Conservation (phyloP, 1,139 yeast genomes). For the Geotrichum europaeum region DNA sequence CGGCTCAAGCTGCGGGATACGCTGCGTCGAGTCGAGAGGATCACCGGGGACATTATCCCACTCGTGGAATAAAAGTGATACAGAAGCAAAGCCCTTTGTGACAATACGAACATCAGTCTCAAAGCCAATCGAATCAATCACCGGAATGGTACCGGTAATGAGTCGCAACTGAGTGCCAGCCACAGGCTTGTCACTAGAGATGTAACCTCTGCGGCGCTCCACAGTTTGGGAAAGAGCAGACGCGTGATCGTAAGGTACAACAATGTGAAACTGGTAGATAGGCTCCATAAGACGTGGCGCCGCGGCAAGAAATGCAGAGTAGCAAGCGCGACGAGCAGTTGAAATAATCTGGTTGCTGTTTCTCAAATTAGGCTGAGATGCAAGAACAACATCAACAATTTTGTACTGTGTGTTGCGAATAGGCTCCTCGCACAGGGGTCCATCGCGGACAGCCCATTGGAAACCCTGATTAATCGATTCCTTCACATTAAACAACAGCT, state of each 20-base stretch:
- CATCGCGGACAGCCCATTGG: conserved; percentile 76
- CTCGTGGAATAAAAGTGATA: conserved; percentile 55
- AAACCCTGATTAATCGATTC: conserved; percentile 68
- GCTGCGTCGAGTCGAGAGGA: conserved; percentile 65
- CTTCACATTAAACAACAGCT: conserved; percentile 43
- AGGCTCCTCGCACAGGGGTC: conserved; percentile 86
- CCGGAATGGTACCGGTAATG: conserved; percentile 68
- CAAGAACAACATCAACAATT: conserved; percentile 55
- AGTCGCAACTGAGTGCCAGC: conserved; percentile 68
- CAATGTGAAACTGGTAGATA: conserved; percentile 54
- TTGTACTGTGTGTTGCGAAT: conserved; percentile 66
- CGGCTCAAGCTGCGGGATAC: conserved; percentile 65
- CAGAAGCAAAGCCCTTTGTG: conserved; percentile 73
- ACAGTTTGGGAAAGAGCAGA: conserved; percentile 49
- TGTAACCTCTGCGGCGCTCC: conserved; percentile 61
- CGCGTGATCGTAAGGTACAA: conserved; percentile 48
- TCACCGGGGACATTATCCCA: conserved; percentile 90
- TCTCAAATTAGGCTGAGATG: conserved; percentile 44
- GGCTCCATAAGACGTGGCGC: conserved; percentile 83
- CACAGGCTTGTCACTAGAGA: conserved; percentile 49
- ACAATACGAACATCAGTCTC: conserved; percentile 78
- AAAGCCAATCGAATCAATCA: conserved; percentile 82
- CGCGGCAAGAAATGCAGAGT: conserved; percentile 73
- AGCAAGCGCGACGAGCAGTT: conserved; percentile 77
- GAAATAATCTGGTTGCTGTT: conserved; percentile 78